These are phyloP conservation scores for Suhomyces taliae DNA, from an alignment of 1,139 yeast genomes.

Conservation along the genomic window DNA sequence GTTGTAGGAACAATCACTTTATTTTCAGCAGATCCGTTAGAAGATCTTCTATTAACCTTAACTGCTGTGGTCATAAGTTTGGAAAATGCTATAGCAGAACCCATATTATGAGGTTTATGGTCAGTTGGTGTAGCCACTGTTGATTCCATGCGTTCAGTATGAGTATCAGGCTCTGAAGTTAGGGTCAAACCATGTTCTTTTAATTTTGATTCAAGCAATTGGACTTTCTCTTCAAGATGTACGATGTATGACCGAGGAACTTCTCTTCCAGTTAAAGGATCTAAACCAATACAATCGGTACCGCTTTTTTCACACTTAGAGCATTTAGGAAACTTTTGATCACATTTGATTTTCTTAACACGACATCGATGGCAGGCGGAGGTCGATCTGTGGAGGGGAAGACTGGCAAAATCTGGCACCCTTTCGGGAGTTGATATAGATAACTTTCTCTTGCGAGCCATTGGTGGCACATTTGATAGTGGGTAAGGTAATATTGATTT, in stretches of 20 bases:
- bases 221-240: constrained; percentile 67
- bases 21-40: background rate
- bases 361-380: constrained; percentile 87
- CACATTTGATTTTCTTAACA: constrained; percentile 76
- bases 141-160: background rate
- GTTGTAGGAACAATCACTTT: background rate
- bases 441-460: background rate
- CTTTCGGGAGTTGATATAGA: background rate
- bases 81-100: constrained; percentile 58
- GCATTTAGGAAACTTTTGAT: constrained; percentile 80
- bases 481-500: background rate
- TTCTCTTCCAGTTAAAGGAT: constrained; percentile 85
- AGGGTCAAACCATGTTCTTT: constrained; percentile 37
- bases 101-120: background rate
- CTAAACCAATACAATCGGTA: constrained; percentile 76
- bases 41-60: constrained; percentile 43
- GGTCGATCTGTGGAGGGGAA: constrained; percentile 47
- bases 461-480: background rate
- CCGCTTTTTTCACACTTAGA: constrained; percentile 66
- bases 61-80: constrained; percentile 75
- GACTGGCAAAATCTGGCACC: background rate
- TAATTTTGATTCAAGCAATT: constrained; percentile 53
- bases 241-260: constrained; percentile 80
- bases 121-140: background rate
- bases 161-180: background rate